Evolutionary conservation across 495 filamentous ascomycete genomes (phyloP).

Genomic region (Talaromyces trachyspermus): DNA sequence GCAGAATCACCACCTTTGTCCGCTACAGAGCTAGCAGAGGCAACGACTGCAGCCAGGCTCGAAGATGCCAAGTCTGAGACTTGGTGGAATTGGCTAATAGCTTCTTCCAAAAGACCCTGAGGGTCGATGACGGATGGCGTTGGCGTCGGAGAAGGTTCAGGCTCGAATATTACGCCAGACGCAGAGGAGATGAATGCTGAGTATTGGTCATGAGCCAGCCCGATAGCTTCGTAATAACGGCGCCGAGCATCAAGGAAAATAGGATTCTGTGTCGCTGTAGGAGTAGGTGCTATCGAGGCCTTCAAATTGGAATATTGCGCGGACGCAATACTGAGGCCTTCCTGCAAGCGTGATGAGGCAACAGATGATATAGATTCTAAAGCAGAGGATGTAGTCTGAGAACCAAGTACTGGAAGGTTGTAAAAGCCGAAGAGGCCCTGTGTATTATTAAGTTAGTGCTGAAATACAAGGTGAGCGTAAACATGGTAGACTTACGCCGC

Average conservation of each 20-base stretch:
- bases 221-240: constrained; percentile 71
- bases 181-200: constrained; percentile 64
- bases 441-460: constrained; percentile 1
- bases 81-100: constrained; percentile 38
- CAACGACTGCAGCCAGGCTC: constrained; percentile 39
- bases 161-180: constrained; percentile 47
- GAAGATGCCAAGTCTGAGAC: constrained; percentile 41
- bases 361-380: constrained; percentile 55
- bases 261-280: constrained; percentile 45
- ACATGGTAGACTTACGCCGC: constrained; percentile 48
- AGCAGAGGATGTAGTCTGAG: constrained; percentile 39
- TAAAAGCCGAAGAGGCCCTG: constrained; percentile 57
- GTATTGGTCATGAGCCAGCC: constrained; percentile 69
- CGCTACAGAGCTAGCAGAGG: constrained; percentile 37
- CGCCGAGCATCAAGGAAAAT: constrained; percentile 54
- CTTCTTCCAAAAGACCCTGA: constrained; percentile 34
- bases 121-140: constrained; percentile 22
- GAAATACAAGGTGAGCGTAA: neutral
- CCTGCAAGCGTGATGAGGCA: constrained; percentile 55
- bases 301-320: constrained; percentile 56
- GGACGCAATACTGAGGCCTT: constrained; percentile 57
- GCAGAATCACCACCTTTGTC: constrained; percentile 33
- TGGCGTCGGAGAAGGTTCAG: constrained; percentile 40
- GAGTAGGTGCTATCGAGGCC: constrained; percentile 49
- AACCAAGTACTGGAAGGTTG: constrained; percentile 44